Evolutionary conservation across 2,329 filamentous ascomycete species (phyloP), one percentile per base, ranked within the genome.

Genomic region (Cordyceps farinosa): DNA sequence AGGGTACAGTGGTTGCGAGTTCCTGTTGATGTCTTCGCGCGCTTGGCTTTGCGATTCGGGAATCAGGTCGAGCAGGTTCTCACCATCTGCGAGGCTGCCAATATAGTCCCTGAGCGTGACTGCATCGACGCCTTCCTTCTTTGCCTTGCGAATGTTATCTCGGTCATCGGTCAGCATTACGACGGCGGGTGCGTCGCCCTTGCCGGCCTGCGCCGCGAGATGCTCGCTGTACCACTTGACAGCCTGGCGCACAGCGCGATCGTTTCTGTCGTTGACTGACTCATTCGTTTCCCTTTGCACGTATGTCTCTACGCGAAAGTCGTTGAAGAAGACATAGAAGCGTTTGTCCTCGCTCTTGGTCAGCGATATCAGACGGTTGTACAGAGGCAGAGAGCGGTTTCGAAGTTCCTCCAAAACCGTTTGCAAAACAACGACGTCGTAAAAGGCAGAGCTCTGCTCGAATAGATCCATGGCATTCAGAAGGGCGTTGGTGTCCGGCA

Each of bases 281-380:
- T 99, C 95, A 44, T 90, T 89, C 6, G 83, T 76, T 27, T 88
- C 84, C 66, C 95, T 84, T 34, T 84, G 79, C 54, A 97, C 86
- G 72, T 97, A 90, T 0, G 95, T 99, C 76, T 99, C 96, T 45
- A 93, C 81, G 58, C 94, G 86, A 73, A 99, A 99, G 71, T 99
- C 95, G 75, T 99, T 99, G 85, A 98, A 98, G 75, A 99, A 99
- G 59, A 99, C 91, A 72, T 98, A 97, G 74, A 97, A 98, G 61
- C 94, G 87, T 81, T 99, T 99, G 68, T 96, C 92, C 70, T 97
- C 92, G 72, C 94, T 97, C 77, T 94, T 96, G 45, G 93, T 96
- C 67, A 99, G 81, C 29, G 90, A 88, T 68, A 98, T 87, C 56
- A 99, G 81, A 45, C 95, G 90, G 75, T 97, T 97, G 79, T 98